Conservation (phyloP, 768 basidiomycete species). For the Hemileccinum rubropunctum region DNA sequence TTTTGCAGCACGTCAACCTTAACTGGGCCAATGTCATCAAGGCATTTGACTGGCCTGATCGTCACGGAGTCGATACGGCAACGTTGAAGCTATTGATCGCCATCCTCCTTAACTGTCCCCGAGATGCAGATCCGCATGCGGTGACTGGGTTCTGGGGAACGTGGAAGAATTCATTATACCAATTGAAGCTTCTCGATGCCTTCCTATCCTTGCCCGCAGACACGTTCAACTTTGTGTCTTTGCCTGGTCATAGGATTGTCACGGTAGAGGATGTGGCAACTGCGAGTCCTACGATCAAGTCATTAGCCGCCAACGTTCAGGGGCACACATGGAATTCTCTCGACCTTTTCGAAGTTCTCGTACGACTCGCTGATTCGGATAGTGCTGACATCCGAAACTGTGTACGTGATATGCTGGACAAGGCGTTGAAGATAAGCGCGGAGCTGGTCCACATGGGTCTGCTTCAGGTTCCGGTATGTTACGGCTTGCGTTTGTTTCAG, state of each 20-base stretch:
- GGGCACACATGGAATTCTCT: conserved; percentile 93
- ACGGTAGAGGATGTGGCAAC: conserved; percentile 84
- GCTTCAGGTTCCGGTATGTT: conserved; percentile 82
- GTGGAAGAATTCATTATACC: conserved; percentile 85
- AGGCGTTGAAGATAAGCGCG: conserved; percentile 89
- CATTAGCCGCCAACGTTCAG: conserved; percentile 86
- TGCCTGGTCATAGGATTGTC: conserved; percentile 81
- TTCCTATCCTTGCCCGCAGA: conserved; percentile 86
- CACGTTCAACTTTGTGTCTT: conserved; percentile 87
- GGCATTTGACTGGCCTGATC: conserved; percentile 82
- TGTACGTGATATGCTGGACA: conserved; percentile 90
- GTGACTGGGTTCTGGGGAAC: conserved; percentile 82
- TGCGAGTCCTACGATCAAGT: conserved; percentile 89
- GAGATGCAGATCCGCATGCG: conserved; percentile 72
- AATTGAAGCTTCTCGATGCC: conserved; percentile 84
- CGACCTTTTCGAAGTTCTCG: conserved; percentile 84
- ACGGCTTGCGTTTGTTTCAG: neutral
- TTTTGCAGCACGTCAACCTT: conserved; percentile 55
- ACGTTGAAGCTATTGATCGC: conserved; percentile 87
- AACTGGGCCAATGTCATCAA: conserved; percentile 83
- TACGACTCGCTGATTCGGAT: conserved; percentile 75
- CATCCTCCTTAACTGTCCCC: conserved; percentile 79
- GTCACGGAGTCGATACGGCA: conserved; percentile 84
- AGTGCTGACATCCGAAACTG: conserved; percentile 66
- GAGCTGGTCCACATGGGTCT: conserved; percentile 94